These are phyloP conservation scores for Mycena capillaripes DNA, from an alignment of 768 basidiomycete species.

Conservation along the genomic window DNA sequence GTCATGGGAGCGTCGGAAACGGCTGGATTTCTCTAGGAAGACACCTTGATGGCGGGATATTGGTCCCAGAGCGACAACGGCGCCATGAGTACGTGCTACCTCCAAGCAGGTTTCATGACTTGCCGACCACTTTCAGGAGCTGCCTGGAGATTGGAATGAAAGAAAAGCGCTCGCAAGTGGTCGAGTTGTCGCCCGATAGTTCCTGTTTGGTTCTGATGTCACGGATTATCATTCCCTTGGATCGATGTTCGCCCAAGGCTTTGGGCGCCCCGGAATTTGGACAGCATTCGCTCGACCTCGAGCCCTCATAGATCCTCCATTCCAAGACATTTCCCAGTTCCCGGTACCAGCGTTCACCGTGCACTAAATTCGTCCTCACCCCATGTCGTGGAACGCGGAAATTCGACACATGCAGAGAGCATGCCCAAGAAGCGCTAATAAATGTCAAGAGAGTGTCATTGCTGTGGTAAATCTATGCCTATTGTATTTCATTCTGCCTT, in stretches of 20 bases:
- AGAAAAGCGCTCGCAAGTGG: background rate
- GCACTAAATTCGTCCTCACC: too few species aligned
- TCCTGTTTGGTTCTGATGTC: background rate
- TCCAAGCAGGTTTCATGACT: background rate
- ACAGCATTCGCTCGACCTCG: background rate
- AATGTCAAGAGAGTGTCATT: too few species aligned
- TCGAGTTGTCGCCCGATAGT: background rate
- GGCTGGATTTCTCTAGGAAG: background rate
- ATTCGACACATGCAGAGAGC: too few species aligned
- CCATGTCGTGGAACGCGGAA: too few species aligned
- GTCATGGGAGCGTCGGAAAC: background rate
- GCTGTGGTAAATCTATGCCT: too few species aligned
- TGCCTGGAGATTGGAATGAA: background rate
- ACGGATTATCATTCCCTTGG: background rate
- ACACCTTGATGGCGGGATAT: background rate
- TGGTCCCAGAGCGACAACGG: background rate
- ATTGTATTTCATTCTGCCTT: too few species aligned
- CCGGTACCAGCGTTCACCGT: too few species aligned
- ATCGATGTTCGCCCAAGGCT: background rate
- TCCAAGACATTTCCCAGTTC: too few species aligned
- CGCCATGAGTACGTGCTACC: background rate
- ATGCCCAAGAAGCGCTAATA: too few species aligned
- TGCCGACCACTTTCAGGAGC: background rate
- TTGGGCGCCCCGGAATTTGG: too few species aligned
- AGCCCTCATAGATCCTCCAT: too few species aligned